These are phyloP conservation scores for Scheffersomyces parashehatae DNA, from an alignment of 1,139 yeast species.

Conservation along the genomic window DNA sequence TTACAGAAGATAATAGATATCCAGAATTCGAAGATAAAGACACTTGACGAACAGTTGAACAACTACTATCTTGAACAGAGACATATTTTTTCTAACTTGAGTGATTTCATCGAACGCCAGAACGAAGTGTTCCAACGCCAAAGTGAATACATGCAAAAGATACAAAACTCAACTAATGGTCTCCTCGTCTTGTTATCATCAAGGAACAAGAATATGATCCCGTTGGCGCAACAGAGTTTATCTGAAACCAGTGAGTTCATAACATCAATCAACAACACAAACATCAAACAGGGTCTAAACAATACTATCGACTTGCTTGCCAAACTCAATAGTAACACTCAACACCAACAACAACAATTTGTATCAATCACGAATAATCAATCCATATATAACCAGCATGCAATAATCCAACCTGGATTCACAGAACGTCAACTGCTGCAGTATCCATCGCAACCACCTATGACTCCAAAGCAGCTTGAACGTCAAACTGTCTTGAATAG, in stretches of 20 bases:
- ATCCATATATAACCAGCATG: not conserved
- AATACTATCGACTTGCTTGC: conserved; percentile 18
- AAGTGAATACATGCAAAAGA: conserved; percentile 20
- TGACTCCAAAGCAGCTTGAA: conserved; percentile 11
- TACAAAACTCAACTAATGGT: conserved; percentile 22
- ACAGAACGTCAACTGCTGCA: too few relatives aligned
- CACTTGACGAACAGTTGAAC: conserved; percentile 18
- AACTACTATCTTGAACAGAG: conserved; percentile 17
- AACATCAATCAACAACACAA: conserved; percentile 11
- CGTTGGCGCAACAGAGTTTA: conserved; percentile 19
- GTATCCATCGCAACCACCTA: conserved; percentile 3
- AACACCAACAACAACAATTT: conserved; percentile 8
- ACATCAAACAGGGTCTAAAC: conserved; percentile 17
- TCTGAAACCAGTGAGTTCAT: conserved; percentile 18
- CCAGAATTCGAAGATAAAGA: conserved; percentile 9
- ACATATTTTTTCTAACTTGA: conserved; percentile 13
- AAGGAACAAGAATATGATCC: conserved; percentile 15
- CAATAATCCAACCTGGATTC: conserved; percentile 1
- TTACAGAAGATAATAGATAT: conserved; percentile 5
- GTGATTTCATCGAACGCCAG: conserved; percentile 20
- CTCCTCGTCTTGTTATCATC: conserved; percentile 19
- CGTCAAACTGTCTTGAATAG: conserved; percentile 25
- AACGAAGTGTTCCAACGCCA: conserved; percentile 20
- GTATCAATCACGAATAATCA: conserved; percentile 8
- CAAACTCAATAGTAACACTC: conserved; percentile 10